Base-by-base conservation (phyloP, 2,329 filamentous ascomycete genomes). In the Penicillium janthinellum region DNA sequence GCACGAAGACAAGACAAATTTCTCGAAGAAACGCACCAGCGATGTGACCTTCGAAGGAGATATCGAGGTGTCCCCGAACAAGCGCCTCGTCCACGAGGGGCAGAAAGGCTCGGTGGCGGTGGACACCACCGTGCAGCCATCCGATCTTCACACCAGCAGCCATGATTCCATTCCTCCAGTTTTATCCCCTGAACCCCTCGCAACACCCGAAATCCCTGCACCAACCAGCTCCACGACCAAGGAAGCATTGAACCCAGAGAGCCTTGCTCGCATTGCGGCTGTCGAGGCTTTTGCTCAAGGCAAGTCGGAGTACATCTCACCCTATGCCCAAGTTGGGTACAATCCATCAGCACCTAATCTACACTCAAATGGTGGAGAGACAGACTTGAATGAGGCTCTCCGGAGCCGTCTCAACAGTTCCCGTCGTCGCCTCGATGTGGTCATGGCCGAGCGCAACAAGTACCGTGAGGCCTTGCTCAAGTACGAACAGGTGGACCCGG, bases 301-400 rank as follows among this genome's bases (percentile, higher is more conserved):
- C 41, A 38, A 37, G 39, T 47, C 49, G 15, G n/a, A 39, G 41
- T 41, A 53, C 35, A 48, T 53, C 37, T 76, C 73, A 0, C 74
- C 74, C 7, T 76, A 76, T 58, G 69, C 70, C 1, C 60, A 61
- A 10, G 52, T 74, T 25, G 70, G 67, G 2, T 73, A 73, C 52
- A 60, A 71, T 47, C 70, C 70, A 34, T 76, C 74, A 5, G 59
- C 71, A 10, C 73, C 73, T 4, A 58, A 37, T 3, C 49, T 73
- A 25, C 72, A 75, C 51, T 41, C 17, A 14, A 37, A 10, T 14
- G 22, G 41, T 12, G 10, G 37, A n/a, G 42, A 73, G 22, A 65
- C 70, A 53, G 65, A 70, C 20, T 62, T 65, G 2, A 59, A 70
- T 11, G 64, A 69, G 4, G 64, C 63, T 11, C 57, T 70, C n/a